Evolutionary conservation across 2,329 filamentous ascomycete genomes (phyloP), one percentile per base, ranked within the genome.

Genomic region (Phialophora macrospora): DNA sequence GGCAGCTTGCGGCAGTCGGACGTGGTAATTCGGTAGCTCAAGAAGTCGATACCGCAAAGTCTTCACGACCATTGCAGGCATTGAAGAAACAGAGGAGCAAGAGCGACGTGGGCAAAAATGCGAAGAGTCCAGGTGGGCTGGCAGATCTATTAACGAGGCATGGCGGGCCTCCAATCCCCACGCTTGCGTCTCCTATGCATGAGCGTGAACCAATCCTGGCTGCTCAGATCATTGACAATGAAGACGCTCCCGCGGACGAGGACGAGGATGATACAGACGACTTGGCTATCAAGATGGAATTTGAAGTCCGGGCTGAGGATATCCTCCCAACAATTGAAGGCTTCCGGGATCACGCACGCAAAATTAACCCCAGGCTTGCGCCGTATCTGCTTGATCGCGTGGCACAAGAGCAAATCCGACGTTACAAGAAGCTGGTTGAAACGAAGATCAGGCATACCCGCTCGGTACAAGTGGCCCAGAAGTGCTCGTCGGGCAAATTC

Each of bases 381-480:
- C 79, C 83, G 8, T 83, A 87, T 76, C 82, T 97, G 69, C 85
- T 94, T 14, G 90, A 95, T 32, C 88, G 93, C 54, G 90, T 97
- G 71, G 91, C 90, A 0, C 86, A 91, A 70, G 92, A 96, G 73
- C 92, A 97, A 75, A 81, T 89, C 55, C 82, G 87, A 65, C 87
- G 93, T 62, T 96, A 93, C 77, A 95, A 93, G 76, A 85, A 86
- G 30, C 81, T 97, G 17, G 81, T 94, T 32, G 88, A 87, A 44
- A 80, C 84, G 68, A 90, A 87, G 73, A 82, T 91, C 63, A 89
- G 89, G 72, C 93, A 97, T 74, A 80, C 88, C 1, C 82, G 84
- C 55, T 81, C 83, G 2, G 85, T 89, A 1, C 60, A 71, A 22
- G 81, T 81, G 28, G 81, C 81, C 55, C 72, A 78, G 7, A 84